Conservation (phyloP, 164 flowering plant species). For the Liquidambar formosana region DNA sequence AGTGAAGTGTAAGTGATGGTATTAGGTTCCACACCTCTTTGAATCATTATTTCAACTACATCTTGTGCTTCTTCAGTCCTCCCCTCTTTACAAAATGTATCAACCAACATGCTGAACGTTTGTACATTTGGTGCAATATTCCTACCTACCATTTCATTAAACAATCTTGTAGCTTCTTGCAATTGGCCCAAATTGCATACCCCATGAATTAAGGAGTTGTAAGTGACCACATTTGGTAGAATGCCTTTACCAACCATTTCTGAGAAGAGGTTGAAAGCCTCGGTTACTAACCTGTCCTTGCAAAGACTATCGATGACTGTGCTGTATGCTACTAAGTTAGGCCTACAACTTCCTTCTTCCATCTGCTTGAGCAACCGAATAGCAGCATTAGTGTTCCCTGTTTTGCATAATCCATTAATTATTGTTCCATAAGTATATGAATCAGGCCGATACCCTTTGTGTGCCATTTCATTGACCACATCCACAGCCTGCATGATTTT, state of each 20-base stretch:
- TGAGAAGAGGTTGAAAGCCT: background rate
- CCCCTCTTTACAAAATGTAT: too few relatives aligned
- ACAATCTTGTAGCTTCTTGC: background rate
- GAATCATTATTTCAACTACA: too few relatives aligned
- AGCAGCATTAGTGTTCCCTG: background rate
- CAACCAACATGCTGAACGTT: too few relatives aligned
- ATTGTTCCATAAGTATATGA: background rate
- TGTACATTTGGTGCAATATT: too few relatives aligned
- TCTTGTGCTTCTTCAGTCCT: background rate
- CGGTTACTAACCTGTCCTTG: background rate
- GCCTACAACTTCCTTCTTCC: background rate
- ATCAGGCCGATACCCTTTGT: background rate
- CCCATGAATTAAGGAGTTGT: constrained; percentile 3
- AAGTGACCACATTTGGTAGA: background rate
- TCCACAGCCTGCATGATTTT: background rate
- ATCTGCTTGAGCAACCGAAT: background rate
- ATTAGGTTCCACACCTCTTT: background rate
- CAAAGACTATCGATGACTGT: constrained; percentile 13
- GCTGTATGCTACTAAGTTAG: background rate
- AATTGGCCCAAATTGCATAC: background rate
- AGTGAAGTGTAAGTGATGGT: background rate
- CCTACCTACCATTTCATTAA: background rate
- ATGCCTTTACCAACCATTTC: constrained; percentile 8
- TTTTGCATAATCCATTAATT: background rate
- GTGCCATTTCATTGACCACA: background rate